phyloP scores from a whole-genome alignment of 1,284 basidiomycete species.

The Porodaedalea pini region DNA sequence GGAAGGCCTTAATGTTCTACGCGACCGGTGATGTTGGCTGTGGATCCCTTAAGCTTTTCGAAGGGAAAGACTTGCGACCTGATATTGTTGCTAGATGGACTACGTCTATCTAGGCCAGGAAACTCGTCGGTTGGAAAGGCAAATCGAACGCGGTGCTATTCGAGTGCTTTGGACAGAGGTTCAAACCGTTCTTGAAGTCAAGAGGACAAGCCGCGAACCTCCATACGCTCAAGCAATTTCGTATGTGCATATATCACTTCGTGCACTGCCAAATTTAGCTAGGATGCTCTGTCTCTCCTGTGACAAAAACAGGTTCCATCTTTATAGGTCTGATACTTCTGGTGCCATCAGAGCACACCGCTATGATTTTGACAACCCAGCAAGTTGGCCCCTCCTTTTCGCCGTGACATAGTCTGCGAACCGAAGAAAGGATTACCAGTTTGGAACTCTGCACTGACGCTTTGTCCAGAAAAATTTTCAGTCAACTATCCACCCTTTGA shows the following conservation, averaged over 20 bases:
- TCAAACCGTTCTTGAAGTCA: not conserved
- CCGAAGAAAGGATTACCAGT: not conserved
- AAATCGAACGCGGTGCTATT: no score
- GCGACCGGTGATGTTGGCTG: no score
- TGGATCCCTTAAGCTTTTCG: no score
- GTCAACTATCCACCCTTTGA: no score
- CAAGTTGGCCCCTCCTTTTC: no score
- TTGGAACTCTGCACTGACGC: not conserved
- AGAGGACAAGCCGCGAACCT: not conserved
- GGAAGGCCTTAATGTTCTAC: no score
- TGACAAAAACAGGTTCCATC: not conserved
- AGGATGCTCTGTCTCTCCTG: not conserved
- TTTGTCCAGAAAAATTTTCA: no score
- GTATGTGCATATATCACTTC: not conserved
- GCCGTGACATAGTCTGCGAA: no score
- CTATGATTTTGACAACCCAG: not conserved
- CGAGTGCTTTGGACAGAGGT: no score
- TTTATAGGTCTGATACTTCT: not conserved
- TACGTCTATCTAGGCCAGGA: not conserved
- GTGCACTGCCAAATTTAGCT: not conserved
- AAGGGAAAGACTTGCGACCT: not conserved
- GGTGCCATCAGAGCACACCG: not conserved
- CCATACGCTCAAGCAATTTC: not conserved
- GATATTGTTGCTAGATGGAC: not conserved
- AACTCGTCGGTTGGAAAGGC: no score